Base-by-base conservation (phyloP, 352 stramenopile species). In the Blastocystis sp. region DNA sequence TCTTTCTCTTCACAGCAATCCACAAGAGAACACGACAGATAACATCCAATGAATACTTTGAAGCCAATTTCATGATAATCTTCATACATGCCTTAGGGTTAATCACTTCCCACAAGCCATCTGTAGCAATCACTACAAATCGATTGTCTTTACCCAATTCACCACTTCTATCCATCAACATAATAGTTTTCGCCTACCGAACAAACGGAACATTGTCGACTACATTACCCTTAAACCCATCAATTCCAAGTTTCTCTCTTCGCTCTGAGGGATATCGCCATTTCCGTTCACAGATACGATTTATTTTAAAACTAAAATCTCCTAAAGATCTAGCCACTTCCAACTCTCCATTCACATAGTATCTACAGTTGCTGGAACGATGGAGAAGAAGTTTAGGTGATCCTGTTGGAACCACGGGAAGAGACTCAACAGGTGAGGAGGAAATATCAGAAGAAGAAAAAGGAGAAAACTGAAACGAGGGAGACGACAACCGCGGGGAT, bases 311-410 rank as follows among this genome's bases (percentile, higher is more conserved):
- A 22, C 40, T 15, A 30, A 84, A 84, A 37, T 84, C 73, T 9
- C 73, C 73, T 7, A 84, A 51, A 54, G 73, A 84, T 37, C 73
- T 19, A 17, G 73, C 73, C 44, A 84, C 73, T n/a, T 84, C 73
- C 19, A 84, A n/a, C 30, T 84, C 73, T 22, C 73, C 73, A 30
- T 84, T 84, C 73, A 84, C 73, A 48, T 84, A 84, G 30, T 53
- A 66, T 56, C 68, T 64, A 22, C 44, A 78, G 66, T 53, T 30
- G 1, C 66, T 24, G 11, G 13, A 48, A 33, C 24, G 60, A 22
- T 40, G 24, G 9, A 70, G 60, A 7, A 33, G 3, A 13, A 7
- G 56, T 62, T 5, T 3, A 2, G 3, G 56, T 7, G 56, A 13
- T 48, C 66, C 66, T 15, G 66, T 78, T 19, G 15, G n/a, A 4